A percentile compares a stretch with the other conserved stretches of the same genome.
These are phyloP conservation scores for Fusarium nanum DNA, from an alignment of 2,329 filamentous ascomycete species.

Conservation along the genomic window DNA sequence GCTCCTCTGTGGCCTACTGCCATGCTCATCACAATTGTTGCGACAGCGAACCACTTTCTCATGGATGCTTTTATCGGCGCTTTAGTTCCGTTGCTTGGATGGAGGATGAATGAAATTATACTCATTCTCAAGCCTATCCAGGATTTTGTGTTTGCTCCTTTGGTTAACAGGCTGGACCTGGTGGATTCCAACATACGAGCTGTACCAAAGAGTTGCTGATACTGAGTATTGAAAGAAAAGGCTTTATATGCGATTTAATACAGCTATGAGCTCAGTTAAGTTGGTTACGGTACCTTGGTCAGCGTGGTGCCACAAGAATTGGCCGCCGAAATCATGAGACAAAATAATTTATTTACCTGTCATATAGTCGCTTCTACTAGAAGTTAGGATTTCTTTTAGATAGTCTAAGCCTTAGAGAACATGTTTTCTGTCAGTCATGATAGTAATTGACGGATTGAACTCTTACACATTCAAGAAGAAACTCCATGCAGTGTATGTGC, in stretches of 20 bases:
- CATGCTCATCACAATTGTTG: slow-evolving; percentile 57
- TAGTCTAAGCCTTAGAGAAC: not conserved
- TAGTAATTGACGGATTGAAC: not conserved
- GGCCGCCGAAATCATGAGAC: not conserved
- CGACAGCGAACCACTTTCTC: slow-evolving; percentile 56
- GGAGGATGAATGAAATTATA: slow-evolving; percentile 47
- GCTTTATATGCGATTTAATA: not conserved
- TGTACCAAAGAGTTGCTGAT: slow-evolving; percentile 35
- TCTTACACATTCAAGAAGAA: not conserved
- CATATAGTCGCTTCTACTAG: not conserved
- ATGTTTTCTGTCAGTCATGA: not conserved
- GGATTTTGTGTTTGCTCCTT: slow-evolving; percentile 45
- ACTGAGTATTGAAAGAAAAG: not conserved
- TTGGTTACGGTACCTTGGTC: not conserved
- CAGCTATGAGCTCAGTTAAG: not conserved
- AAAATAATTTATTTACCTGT: not conserved
- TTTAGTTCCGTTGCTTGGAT: slow-evolving; percentile 50
- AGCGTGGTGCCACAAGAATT: not conserved
- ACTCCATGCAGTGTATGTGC: not conserved
- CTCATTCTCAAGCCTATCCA: slow-evolving; percentile 47
- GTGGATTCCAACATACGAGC: slow-evolving; percentile 28
- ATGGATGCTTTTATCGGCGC: slow-evolving; percentile 53
- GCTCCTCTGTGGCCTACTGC: slow-evolving; percentile 57
- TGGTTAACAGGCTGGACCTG: slow-evolving; percentile 42
- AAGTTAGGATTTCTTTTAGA: not conserved